Evolutionary conservation across 208 protist genomes (phyloP), one percentile per base, ranked within the genome.

Genomic region (Vickermania ingenoplastis): DNA sequence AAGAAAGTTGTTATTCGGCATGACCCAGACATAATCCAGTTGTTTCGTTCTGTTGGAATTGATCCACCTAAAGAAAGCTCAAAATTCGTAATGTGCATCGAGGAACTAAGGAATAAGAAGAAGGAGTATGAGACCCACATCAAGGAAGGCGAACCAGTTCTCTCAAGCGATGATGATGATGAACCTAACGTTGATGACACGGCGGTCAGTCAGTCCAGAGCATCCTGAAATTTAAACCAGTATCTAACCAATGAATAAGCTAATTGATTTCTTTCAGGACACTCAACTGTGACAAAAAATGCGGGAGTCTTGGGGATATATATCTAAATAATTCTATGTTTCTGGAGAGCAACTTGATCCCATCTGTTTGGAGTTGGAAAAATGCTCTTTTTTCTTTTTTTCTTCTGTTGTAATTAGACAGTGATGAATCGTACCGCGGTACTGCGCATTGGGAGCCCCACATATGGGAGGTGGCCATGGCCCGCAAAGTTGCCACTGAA

Each of bases 391-490:
- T n/a, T n/a, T n/a, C n/a, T n/a, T n/a, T n/a, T n/a, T n/a, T n/a
- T n/a, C n/a, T n/a, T n/a, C n/a, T n/a, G n/a, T n/a, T n/a, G n/a
- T n/a, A n/a, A n/a, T n/a, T n/a, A n/a, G n/a, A n/a, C n/a, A n/a
- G 81, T 86, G 83, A 69, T 87, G 59, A 67, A 64, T 41, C 50
- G 29, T 17, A 78, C 67, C 45, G 28, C 66, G 59, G 31, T 58
- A 2, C 72, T 81, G 31, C 61, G 63, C 30, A 51, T 68, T 28
- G 85, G 71, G 28, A 92, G 79, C 41, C 71, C 71, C 11, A 85
- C 80, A 1, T 92, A 92, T 63, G 82, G 82, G 1, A 78, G 77
- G 26, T 94, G 88, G 88, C 88, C 88, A 28, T 94, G 88, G 85
- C 88, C 88, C 5, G 41, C 75, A 13, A 88, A 88, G 68, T 71